Conservation (phyloP, 306 rosid species). For the Pueraria montana region DNA sequence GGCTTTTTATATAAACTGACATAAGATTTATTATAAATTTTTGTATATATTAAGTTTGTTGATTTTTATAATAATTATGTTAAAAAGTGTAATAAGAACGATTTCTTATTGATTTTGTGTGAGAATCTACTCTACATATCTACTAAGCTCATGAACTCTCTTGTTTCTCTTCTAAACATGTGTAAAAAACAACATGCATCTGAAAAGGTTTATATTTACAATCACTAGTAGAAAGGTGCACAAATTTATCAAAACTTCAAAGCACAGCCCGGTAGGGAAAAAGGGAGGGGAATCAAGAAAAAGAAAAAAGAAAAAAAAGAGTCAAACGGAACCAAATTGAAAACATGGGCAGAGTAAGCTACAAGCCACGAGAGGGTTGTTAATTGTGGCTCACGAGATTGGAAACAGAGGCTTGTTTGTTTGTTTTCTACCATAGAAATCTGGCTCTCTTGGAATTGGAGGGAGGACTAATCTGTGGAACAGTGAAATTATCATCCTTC, state of each 20-base stretch:
- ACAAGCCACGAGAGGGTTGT: conserved; percentile 8
- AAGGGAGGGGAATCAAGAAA: neutral
- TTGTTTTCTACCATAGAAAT: conserved; percentile 58
- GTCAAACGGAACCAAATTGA: conserved; percentile 27
- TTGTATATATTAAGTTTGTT: too few species aligned
- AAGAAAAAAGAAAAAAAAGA: neutral
- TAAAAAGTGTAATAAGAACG: neutral
- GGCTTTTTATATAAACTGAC: too few species aligned
- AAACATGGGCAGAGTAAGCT: conserved; percentile 8
- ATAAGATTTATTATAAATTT: too few species aligned
- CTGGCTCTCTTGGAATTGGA: conserved; percentile 73
- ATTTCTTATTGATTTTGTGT: neutral
- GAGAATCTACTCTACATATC: neutral
- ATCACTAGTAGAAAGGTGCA: neutral
- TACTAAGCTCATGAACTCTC: neutral
- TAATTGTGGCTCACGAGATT: neutral
- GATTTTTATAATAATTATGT: neutral
- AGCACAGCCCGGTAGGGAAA: conserved; percentile 3
- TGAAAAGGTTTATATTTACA: conserved; percentile 58
- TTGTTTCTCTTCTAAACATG: neutral
- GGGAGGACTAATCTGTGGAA: conserved; percentile 77
- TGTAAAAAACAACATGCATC: neutral
- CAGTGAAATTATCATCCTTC: conserved; percentile 81
- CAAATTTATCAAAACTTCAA: conserved; percentile 15
- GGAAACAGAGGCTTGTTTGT: conserved; percentile 15